Percentiles rank a stretch among this genome's conserved stretches.
phyloP scores from a whole-genome alignment of 1,284 basidiomycete species.

The Apiotrichum siamense region DNA sequence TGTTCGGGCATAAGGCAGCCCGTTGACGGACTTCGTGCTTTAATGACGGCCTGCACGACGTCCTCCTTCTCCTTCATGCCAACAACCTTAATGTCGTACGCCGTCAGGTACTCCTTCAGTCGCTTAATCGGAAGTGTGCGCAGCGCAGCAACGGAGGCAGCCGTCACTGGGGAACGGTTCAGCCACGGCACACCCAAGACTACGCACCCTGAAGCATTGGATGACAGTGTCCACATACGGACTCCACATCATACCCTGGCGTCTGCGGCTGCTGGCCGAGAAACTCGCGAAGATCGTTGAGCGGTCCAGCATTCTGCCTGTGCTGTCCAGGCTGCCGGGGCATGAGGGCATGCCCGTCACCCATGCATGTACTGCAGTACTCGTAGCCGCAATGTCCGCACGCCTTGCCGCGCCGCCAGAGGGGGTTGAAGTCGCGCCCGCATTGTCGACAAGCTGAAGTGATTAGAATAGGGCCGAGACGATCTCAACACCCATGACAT shows the following conservation, averaged over 20 bases:
- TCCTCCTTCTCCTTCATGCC: conserved; percentile 45
- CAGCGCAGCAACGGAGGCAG: conserved; percentile 33
- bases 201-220: conserved; percentile 45
- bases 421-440: conserved; percentile 40
- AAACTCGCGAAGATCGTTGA: conserved; percentile 25
- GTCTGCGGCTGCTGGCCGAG: conserved; percentile 11
- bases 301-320: conserved; percentile 3
- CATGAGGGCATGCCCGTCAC: conserved; percentile 45
- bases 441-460: conserved; percentile 41
- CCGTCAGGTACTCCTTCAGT: conserved; percentile 43
- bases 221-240: conserved; percentile 41
- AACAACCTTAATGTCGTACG: conserved; percentile 38
- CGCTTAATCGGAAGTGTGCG: conserved; percentile 42
- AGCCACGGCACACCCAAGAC: background rate
- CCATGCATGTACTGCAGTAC: conserved; percentile 42
- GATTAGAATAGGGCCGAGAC: too few relatives aligned
- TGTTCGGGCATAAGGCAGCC: conserved; percentile 39
- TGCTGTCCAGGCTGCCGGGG: conserved; percentile 23
- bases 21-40: conserved; percentile 34
- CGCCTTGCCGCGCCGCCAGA: conserved; percentile 37
- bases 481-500: too few relatives aligned
- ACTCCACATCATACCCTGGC: conserved; percentile 42
- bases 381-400: conserved; percentile 47
- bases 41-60: conserved; percentile 40
- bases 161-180: conserved; percentile 27